A percentile compares a stretch with the other conserved stretches of the same genome.
Evolutionary conservation across 495 filamentous ascomycete genomes (phyloP).

Genomic region (Xylaria nigripes): DNA sequence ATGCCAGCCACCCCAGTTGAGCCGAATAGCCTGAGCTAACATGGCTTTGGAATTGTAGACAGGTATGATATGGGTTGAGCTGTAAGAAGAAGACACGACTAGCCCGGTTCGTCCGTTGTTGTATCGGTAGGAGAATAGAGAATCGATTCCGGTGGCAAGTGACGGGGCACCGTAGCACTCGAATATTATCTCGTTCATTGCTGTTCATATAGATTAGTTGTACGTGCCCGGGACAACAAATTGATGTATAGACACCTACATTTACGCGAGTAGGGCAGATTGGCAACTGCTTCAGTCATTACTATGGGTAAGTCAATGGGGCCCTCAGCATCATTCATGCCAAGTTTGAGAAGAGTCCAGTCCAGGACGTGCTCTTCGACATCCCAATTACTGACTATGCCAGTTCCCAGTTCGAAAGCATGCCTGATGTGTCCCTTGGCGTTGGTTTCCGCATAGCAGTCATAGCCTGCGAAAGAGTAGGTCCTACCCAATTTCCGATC

Average conservation of each 20-base stretch:
- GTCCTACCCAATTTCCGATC: constrained; percentile 86
- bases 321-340: constrained; percentile 65
- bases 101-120: constrained; percentile 84
- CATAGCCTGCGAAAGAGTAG: constrained; percentile 81
- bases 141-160: constrained; percentile 88
- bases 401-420: constrained; percentile 82
- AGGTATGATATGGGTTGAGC: constrained; percentile 91
- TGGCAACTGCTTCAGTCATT: constrained; percentile 94
- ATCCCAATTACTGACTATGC: constrained; percentile 94
- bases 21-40: constrained; percentile 69
- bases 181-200: constrained; percentile 95
- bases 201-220: constrained; percentile 35
- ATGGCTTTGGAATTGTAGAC: constrained; percentile 78
- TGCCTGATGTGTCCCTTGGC: constrained; percentile 82
- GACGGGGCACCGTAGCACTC: constrained; percentile 87
- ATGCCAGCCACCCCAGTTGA: constrained; percentile 93
- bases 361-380: constrained; percentile 89
- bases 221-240: background rate
- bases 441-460: constrained; percentile 89
- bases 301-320: constrained; percentile 77
- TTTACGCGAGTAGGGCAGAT: constrained; percentile 74
- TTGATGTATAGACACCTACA: constrained; percentile 45
- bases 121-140: constrained; percentile 87
- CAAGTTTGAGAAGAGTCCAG: constrained; percentile 86
- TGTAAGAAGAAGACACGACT: constrained; percentile 85